Conservation (phyloP, 2,329 filamentous ascomycete species). For the Hymenoscyphus linearis region DNA sequence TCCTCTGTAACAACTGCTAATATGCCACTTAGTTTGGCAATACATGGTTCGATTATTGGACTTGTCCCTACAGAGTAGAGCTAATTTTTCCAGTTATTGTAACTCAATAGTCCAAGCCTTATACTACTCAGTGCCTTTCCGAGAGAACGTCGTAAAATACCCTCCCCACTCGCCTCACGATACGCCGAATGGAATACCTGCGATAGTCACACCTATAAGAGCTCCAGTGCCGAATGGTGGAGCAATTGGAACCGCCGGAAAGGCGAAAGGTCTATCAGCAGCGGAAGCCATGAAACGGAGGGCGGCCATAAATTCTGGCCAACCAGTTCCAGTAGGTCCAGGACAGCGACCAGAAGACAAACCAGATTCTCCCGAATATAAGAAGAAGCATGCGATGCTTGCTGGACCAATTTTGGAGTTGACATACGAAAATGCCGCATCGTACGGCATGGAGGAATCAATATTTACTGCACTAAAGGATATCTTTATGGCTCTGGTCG, state of each 20-base stretch:
- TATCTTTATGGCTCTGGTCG: constrained; percentile 86
- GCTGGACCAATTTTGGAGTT: constrained; percentile 84
- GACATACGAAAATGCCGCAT: constrained; percentile 69
- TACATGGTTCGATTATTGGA: constrained; percentile 62
- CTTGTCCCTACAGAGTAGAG: constrained; percentile 5
- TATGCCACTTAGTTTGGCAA: constrained; percentile 72
- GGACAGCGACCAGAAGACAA: constrained; percentile 74
- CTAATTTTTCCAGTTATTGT: constrained; percentile 67
- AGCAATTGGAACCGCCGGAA: constrained; percentile 40
- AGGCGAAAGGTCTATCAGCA: constrained; percentile 48
- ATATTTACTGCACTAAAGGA: constrained; percentile 94
- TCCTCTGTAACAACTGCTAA: constrained; percentile 19
- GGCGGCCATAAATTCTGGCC: constrained; percentile 48
- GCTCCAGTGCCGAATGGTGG: constrained; percentile 41
- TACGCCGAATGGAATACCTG: constrained; percentile 56
- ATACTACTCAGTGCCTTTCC: constrained; percentile 91
- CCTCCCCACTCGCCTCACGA: constrained; percentile 67
- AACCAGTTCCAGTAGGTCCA: constrained; percentile 47
- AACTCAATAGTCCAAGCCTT: constrained; percentile 98
- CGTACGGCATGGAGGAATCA: constrained; percentile 90
- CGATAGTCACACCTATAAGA: constrained; percentile 55
- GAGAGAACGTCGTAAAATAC: constrained; percentile 90
- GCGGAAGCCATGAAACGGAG: constrained; percentile 54
- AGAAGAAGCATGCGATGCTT: constrained; percentile 91
- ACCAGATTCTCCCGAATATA: constrained; percentile 91